phyloP scores from a whole-genome alignment of 1,284 basidiomycete genomes.

The Papiliotrema laurentii region DNA sequence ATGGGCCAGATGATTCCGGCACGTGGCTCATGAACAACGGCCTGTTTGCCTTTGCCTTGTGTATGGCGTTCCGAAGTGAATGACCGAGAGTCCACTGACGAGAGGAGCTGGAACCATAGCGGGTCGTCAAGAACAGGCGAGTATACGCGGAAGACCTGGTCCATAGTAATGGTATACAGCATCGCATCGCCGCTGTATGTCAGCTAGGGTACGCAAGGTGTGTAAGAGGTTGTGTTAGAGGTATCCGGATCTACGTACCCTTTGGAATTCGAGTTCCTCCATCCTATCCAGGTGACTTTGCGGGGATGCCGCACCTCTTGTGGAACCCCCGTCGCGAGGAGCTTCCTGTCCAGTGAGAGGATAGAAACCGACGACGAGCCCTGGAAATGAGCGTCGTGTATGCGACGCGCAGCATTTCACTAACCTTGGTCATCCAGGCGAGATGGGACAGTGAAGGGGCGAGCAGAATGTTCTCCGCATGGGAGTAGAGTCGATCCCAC shows the following conservation, averaged over 20 bases:
- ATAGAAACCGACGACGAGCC: slow-evolving; percentile 20
- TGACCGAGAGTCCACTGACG: slow-evolving; percentile 56
- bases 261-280: slow-evolving; percentile 22
- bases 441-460: slow-evolving; percentile 25
- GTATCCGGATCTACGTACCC: slow-evolving; percentile 20
- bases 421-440: slow-evolving; percentile 29
- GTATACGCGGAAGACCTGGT: slow-evolving; percentile 64
- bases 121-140: slow-evolving; percentile 82
- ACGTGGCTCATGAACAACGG: slow-evolving; percentile 44
- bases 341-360: slow-evolving; percentile 21
- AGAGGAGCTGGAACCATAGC: slow-evolving; percentile 75
- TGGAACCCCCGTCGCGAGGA: slow-evolving; percentile 17
- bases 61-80: slow-evolving; percentile 64
- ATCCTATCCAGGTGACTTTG: slow-evolving; percentile 39
- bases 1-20: slow-evolving; percentile 29
- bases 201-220: background rate
- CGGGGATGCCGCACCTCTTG: slow-evolving; percentile 42
- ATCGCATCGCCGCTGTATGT: slow-evolving; percentile 33
- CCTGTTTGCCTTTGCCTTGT: too few relatives aligned
- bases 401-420: background rate
- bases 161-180: slow-evolving; percentile 39
- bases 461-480: slow-evolving; percentile 12
- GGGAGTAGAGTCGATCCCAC: slow-evolving; percentile 23
- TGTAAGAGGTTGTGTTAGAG: too few relatives aligned
- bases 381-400: slow-evolving; percentile 1